Evolutionary conservation across 129 eudicot species (phyloP), one percentile per base, ranked within the genome.

Genomic region (Chrysanthemum lavandulifolium): DNA sequence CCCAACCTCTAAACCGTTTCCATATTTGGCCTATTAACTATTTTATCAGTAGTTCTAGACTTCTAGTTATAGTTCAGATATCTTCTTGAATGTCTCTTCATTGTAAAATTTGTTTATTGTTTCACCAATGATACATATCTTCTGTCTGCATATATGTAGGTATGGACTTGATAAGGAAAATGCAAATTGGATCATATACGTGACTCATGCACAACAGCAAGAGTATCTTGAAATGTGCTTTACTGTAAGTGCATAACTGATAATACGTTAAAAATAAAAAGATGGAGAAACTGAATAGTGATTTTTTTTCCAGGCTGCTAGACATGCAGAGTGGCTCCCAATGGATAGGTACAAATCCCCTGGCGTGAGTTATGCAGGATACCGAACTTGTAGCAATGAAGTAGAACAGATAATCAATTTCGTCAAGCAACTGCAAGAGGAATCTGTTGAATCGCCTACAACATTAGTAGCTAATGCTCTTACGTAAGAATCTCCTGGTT

Each of bases 41-140:
- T 31, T 31, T 3, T 31, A 31, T 31, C 36, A 31, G 36, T 31
- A 31, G 36, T 31, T 31, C 6, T 31, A 31, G 36, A 31, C 6
- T 31, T 31, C 6, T 31, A 31, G 36, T 31, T 31, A 31, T 31
- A 31, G 56, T 51, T 51, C n/a, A 51, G 5, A n/a, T 31, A 31
- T 31, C 36, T 31, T 31, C 36, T 31, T 31, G 36, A 31, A 51
- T 51, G n/a, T 51, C 56, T 51, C 56, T 51, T 51, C n/a, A 49
- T 49, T 14, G 57, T 53, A 0, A 53, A 53, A 14, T 4, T 14
- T 53, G 58, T 53, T 53, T 1, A 40, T 8, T 15, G 16, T 53
- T 53, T 53, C 58, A 53, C 58, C 58, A 53, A 14, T 53, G 58
- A 53, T 53, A 53, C 19, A 53, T 53, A 53, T 53, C 58, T 53